Conservation (phyloP, 257 asterid genomes). For the Haberlea rhodopensis region DNA sequence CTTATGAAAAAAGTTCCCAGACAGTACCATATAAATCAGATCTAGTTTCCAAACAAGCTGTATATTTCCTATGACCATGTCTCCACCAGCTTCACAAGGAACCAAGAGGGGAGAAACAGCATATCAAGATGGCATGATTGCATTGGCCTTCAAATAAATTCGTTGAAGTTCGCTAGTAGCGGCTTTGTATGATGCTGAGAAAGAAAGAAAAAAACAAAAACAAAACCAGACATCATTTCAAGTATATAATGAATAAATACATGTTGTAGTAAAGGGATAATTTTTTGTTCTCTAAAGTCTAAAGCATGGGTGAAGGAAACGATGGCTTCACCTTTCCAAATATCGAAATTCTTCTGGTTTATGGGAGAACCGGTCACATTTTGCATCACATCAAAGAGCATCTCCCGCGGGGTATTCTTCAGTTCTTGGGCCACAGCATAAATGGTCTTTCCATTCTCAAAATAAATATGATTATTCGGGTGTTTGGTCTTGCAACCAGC, state of each 20-base stretch:
- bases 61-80: slow-evolving; percentile 24
- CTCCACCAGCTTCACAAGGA: slow-evolving; percentile 32
- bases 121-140: slow-evolving; percentile 36
- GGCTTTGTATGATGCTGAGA: slow-evolving; percentile 61
- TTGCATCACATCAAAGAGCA: slow-evolving; percentile 56
- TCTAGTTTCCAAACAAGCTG: slow-evolving; percentile 15
- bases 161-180: slow-evolving; percentile 60
- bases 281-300: background rate
- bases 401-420: slow-evolving; percentile 57
- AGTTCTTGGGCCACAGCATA: slow-evolving; percentile 71
- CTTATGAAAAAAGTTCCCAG: background rate
- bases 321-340: slow-evolving; percentile 66
- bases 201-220: slow-evolving; percentile 18
- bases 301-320: background rate
- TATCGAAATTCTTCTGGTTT: slow-evolving; percentile 52
- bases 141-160: slow-evolving; percentile 49
- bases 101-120: slow-evolving; percentile 3
- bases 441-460: no score
- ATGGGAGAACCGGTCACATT: slow-evolving; percentile 55
- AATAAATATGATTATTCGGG: no score
- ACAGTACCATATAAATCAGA: slow-evolving; percentile 6
- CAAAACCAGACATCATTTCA: no score
- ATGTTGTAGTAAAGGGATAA: background rate
- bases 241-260: background rate
- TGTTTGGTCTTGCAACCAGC: slow-evolving; percentile 80